These are phyloP conservation scores for Lecanoromycetidae sp. DNA, from an alignment of 2,329 filamentous ascomycete species.

Conservation along the genomic window DNA sequence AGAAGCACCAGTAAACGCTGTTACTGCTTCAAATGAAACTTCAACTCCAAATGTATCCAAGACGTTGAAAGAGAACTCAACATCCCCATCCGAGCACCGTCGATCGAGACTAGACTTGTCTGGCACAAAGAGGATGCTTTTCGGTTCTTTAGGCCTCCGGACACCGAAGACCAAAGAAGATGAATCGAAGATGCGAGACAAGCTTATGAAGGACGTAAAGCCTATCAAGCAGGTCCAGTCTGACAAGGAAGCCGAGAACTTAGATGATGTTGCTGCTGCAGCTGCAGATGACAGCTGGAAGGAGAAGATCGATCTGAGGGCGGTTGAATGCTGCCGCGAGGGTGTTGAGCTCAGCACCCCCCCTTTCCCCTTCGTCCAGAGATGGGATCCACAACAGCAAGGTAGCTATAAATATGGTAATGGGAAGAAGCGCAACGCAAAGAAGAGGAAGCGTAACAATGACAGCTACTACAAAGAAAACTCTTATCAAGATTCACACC, in stretches of 20 bases:
- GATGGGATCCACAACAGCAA: constrained; percentile 71
- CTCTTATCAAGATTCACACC: constrained; percentile 2
- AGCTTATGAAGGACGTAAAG: constrained; percentile 45
- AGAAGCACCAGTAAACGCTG: background rate
- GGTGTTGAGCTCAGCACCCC: constrained; percentile 58
- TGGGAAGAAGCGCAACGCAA: constrained; percentile 28
- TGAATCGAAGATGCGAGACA: constrained; percentile 49
- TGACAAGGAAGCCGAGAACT: constrained; percentile 21
- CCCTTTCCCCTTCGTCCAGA: constrained; percentile 79
- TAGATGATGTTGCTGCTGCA: constrained; percentile 18
- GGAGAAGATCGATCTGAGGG: constrained; percentile 58
- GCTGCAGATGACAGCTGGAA: constrained; percentile 52
- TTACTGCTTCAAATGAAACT: background rate
- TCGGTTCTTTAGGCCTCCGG: constrained; percentile 59
- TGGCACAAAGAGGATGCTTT: constrained; percentile 55
- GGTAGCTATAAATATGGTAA: constrained; percentile 30
- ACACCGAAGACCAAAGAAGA: constrained; percentile 57
- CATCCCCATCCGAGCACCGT: constrained; percentile 21
- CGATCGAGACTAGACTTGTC: constrained; percentile 43
- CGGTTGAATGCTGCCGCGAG: constrained; percentile 73
- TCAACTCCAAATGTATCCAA: background rate
- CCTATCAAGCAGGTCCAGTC: constrained; percentile 30
- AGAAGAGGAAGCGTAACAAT: constrained; percentile 41
- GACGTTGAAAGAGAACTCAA: constrained; percentile 9
- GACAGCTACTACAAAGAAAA: constrained; percentile 20